Conservation (phyloP, 805 yeast species). For the Starmerella ratchasimensis region DNA sequence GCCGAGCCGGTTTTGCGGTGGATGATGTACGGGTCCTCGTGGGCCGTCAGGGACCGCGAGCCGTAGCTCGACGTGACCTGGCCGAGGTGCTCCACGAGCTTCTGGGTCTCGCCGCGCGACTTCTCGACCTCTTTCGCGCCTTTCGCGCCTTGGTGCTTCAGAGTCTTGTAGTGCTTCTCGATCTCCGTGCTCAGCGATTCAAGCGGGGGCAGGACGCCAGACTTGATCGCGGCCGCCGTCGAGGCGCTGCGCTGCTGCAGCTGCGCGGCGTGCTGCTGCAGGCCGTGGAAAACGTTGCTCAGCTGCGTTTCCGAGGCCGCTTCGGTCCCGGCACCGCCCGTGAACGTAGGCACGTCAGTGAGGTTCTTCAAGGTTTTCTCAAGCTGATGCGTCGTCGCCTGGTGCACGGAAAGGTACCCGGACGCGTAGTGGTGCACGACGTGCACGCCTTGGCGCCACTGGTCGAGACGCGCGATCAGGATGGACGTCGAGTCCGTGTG, state of each 20-base stretch:
- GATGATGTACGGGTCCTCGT: constrained; percentile 36
- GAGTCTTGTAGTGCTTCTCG: constrained; percentile 32
- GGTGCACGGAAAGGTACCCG: constrained; percentile 23
- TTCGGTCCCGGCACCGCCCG: constrained; percentile 5
- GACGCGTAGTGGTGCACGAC: constrained; percentile 24
- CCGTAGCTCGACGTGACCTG: constrained; percentile 27
- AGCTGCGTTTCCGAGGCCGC: constrained; percentile 16
- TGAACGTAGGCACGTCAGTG: constrained; percentile 27
- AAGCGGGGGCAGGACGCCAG: constrained; percentile 32
- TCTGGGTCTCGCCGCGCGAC: constrained; percentile 27
- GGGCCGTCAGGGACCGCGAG: constrained; percentile 27
- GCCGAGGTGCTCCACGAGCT: constrained; percentile 29
- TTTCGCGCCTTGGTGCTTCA: constrained; percentile 27
- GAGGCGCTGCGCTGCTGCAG: constrained; percentile 28
- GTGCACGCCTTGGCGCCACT: constrained; percentile 28
- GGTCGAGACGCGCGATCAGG: constrained; percentile 28
- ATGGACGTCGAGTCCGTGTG: constrained; percentile 28
- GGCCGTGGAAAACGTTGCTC: constrained; percentile 25
- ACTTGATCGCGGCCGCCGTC: constrained; percentile 29
- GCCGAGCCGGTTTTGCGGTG: constrained; percentile 29
- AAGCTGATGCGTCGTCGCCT: constrained; percentile 21
- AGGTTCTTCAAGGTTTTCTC: constrained; percentile 28
- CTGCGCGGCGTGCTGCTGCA: constrained; percentile 26
- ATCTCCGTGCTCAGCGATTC: constrained; percentile 31
- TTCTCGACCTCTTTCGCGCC: constrained; percentile 29